Evolutionary conservation across 495 filamentous ascomycete genomes (phyloP), one percentile per base, ranked within the genome.

Genomic region (Parathielavia appendiculata): DNA sequence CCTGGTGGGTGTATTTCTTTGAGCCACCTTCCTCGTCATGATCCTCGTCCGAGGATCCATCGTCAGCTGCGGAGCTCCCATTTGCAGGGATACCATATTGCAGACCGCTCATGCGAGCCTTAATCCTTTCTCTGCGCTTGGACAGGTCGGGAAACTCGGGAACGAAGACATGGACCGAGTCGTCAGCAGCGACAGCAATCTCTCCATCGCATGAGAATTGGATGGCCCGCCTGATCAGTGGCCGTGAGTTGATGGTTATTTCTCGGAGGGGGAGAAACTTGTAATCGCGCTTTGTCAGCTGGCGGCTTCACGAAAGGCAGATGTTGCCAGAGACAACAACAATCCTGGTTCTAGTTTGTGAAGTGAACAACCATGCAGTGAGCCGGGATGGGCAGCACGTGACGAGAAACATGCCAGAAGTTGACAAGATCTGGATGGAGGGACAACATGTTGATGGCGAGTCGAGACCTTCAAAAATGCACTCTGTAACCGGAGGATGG

Each of bases 171-270:
- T 75, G 69, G 51, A 80, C 71, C 30, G 72, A 76, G 59, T 80
- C 77, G 53, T 80, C 75, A 41, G 73, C 75, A 0, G 70, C 70
- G 14, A 80, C 67, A 8, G 75, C 77, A 0, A 80, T 63, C 59
- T 80, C 77, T 34, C 71, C 71, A 49, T 80, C 77, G 56, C 74
- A 75, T 17, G 77, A 80, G 68, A 76, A 80, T 32, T 66, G 67
- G 38, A 80, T 65, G 45, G 74, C 73, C 45, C 76, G 76, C 34
- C 72, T 76, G 49, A 73, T 69, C 36, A 73, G 58, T 4, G 76
- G 75, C 10, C 72, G 63, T 0, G 74, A 71, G 32, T 64, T 67
- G 11, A 80, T 68, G n/a, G 61, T 68, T 39, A 80, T 69, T 17
- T 76, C 70, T 19, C 74, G 71, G 5, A 80, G 64, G 0, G 77